phyloP scores from a whole-genome alignment of 306 rosid genomes.

The Hylodesmum podocarpum region DNA sequence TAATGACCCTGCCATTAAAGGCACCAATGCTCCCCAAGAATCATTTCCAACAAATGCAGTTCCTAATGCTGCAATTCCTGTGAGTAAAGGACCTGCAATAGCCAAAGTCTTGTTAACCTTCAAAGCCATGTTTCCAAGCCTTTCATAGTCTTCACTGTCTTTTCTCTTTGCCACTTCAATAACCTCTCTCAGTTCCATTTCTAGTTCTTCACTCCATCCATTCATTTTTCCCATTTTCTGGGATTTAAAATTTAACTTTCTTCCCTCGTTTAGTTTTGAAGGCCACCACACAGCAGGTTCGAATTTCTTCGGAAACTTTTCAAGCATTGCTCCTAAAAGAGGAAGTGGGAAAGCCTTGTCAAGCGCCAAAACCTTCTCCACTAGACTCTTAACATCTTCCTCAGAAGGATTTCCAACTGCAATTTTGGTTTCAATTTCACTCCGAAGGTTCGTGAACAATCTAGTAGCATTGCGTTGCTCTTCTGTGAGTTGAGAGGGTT shows the following conservation, averaged over 20 bases:
- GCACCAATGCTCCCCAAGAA: constrained; percentile 32
- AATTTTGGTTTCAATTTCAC: constrained; percentile 43
- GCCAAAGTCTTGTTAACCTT: constrained; percentile 66
- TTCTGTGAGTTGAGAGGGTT: constrained; percentile 83
- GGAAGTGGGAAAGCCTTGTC: constrained; percentile 90
- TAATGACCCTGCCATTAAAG: constrained; percentile 59
- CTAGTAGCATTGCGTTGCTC: constrained; percentile 78
- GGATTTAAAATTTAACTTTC: background rate
- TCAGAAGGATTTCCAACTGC: constrained; percentile 30
- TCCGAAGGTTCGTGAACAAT: constrained; percentile 51
- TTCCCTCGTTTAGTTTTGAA: background rate
- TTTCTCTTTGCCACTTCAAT: constrained; percentile 49
- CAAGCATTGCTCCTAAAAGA: constrained; percentile 69
- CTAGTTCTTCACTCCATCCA: constrained; percentile 66
- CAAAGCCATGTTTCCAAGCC: constrained; percentile 59
- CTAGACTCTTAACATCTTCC: constrained; percentile 47
- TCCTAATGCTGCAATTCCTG: constrained; percentile 64
- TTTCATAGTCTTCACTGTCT: constrained; percentile 63
- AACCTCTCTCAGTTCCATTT: constrained; percentile 59
- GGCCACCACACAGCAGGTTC: constrained; percentile 93
- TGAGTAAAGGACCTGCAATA: constrained; percentile 65
- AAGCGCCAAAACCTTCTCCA: constrained; percentile 59
- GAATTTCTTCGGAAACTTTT: constrained; percentile 57
- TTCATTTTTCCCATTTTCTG: constrained; percentile 16
- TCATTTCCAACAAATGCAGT: constrained; percentile 46